Conservation (phyloP, 495 filamentous ascomycete species). For the Xylaria curta region DNA sequence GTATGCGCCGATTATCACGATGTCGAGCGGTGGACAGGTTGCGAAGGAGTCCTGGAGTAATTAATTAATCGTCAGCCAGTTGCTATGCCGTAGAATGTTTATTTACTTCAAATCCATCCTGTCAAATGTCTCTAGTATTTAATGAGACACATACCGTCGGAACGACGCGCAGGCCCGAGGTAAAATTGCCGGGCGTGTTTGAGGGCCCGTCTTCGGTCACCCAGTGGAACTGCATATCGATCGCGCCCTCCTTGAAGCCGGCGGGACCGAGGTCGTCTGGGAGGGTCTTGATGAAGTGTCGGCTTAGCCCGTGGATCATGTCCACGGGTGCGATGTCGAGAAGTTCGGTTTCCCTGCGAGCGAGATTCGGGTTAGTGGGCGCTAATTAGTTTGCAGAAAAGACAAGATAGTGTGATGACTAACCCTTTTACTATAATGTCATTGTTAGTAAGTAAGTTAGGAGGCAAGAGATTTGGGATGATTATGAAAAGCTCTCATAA, state of each 20-base stretch:
- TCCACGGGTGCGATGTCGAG: conserved; percentile 32
- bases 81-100: no score
- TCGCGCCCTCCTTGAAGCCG: conserved; percentile 24
- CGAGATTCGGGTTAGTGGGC: not conserved
- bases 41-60: conserved; percentile 29
- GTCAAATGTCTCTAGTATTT: no score
- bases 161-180: not conserved
- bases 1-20: conserved; percentile 35
- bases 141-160: conserved; percentile 1
- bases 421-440: not conserved
- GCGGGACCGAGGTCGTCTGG: conserved; percentile 20
- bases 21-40: conserved; percentile 35
- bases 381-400: not conserved
- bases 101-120: no score
- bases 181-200: not conserved
- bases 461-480: not conserved
- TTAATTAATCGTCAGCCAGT: no score
- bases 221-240: conserved; percentile 33
- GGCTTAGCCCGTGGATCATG: conserved; percentile 29
- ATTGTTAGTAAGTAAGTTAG: not conserved
- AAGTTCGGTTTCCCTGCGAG: conserved; percentile 27
- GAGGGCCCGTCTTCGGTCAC: conserved; percentile 25
- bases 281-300: conserved; percentile 18
- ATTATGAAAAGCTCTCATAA: no score
- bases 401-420: not conserved